Evolutionary conservation across 805 yeast genomes (phyloP), one percentile per base, ranked within the genome.

Genomic region (Wickerhamiella azyma): DNA sequence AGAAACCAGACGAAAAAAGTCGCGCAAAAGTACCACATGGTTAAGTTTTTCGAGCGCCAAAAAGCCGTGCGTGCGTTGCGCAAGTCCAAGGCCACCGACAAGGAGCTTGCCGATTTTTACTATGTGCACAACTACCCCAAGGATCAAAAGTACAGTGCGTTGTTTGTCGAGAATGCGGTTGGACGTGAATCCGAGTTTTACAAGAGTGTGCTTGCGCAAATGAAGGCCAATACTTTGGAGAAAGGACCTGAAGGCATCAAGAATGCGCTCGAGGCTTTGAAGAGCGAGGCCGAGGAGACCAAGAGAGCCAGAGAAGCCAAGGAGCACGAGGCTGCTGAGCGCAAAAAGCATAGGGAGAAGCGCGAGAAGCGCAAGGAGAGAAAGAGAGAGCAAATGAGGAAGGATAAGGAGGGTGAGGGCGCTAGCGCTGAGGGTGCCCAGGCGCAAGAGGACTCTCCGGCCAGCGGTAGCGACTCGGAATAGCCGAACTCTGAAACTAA

Each of bases 11-110:
- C 74, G 14, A 72, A 70, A 51, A 69, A 72, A 45, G 64, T 69
- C 35, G 75, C 85, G 10, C 73, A 77, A 53, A 83, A 80, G 64
- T 92, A 92, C 61, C 96, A 85, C 59, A 86, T 85, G 88, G 85
- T 92, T 41, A 74, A 89, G 53, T 92, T 92, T 59, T 85, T 92
- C 51, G 97, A 88, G 62, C 76, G 73, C 58, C 85, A 85, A 66
- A 88, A 86, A 70, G 92, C 95, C 0, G 54, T 75, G 21, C 73
- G 94, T 58, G 74, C 68, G 48, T 75, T 83, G 57, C 81, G 79
- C 52, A 66, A 68, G 48, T 59, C 64, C 5, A 58, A 62, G 41
- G 70, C 68, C 7, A 58, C 58, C 26, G 55, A 57, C 16, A 56
- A 48, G 11, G 53, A 52, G 32, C 55, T 58, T 11, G 59, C 63